A percentile compares a stretch with the other conserved stretches of the same genome.
phyloP scores from a whole-genome alignment of 2,329 filamentous ascomycete genomes.

The Colletotrichum chlorophyti region DNA sequence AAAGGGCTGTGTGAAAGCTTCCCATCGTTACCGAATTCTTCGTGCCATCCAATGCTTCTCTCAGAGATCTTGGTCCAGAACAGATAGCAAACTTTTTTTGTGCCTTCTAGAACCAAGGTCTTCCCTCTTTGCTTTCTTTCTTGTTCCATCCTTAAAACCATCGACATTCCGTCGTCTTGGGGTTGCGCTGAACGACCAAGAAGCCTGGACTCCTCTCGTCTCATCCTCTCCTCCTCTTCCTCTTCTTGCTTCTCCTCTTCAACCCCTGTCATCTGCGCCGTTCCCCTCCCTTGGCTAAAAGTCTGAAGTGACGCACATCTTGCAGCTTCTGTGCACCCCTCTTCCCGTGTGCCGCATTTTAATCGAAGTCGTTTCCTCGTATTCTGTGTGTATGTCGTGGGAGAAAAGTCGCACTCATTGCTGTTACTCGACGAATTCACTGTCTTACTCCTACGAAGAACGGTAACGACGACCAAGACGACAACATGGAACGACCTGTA shows the following conservation, averaged over 20 bases:
- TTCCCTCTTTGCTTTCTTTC: not conserved
- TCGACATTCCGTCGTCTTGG: not conserved
- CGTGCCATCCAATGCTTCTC: conserved; percentile 11
- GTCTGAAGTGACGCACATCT: conserved; percentile 10
- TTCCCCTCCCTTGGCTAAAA: not conserved
- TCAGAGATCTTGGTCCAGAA: not conserved
- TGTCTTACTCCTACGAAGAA: no score
- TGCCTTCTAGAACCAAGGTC: not conserved
- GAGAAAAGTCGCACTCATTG: no score
- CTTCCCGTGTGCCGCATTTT: not conserved
- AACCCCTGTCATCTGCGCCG: no score
- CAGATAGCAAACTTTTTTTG: no score
- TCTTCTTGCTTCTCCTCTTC: no score
- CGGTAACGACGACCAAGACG: not conserved
- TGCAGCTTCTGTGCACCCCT: not conserved
- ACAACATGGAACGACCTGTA: conserved; percentile 9
- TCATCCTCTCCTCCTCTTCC: no score
- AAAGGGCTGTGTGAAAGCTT: conserved; percentile 2
- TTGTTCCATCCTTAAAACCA: not conserved
- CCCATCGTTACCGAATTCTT: conserved; percentile 1
- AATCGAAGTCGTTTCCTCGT: not conserved
- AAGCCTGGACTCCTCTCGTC: not conserved
- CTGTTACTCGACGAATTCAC: not conserved
- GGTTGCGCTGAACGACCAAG: not conserved
- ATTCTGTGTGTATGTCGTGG: no score